Base-by-base conservation (phyloP, 2,329 filamentous ascomycete species). In the Sporothrix brunneoviolacea region DNA sequence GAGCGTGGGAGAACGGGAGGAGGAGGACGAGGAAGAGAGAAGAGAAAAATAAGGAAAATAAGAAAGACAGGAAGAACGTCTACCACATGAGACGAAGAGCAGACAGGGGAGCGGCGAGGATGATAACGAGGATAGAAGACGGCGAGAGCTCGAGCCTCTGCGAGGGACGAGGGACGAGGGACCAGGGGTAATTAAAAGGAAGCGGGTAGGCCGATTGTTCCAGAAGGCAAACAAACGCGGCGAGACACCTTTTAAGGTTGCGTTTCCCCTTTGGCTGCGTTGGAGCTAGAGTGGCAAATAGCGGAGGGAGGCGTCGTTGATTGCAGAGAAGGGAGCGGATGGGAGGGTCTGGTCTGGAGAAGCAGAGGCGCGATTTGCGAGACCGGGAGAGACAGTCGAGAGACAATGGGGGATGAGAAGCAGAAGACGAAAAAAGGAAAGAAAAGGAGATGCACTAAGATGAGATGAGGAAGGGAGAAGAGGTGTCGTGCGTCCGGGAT, bases 191-290 rank as follows among this genome's bases (percentile, higher is more conserved):
- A 44, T 22, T 44, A 44, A 35, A 43, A 46, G 33, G 43, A 32
- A 46, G 43, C 43, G 32, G 43, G 33, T 46, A 12, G 43, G 30
- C 43, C 43, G 43, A 37, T 46, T 46, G 43, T 46, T 46, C 43
- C 43, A 46, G 43, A 46, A 46, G 18, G 30, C 30, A 44, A 44
- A 30, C 18, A 44, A 44, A n/a, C n/a, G n/a, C n/a, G n/a, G n/a
- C n/a, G n/a, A n/a, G n/a, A n/a, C n/a, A n/a, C n/a, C n/a, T n/a
- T n/a, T n/a, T n/a, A n/a, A n/a, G n/a, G n/a, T n/a, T n/a, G n/a
- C n/a, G n/a, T n/a, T n/a, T n/a, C n/a, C n/a, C n/a, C n/a, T n/a
- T n/a, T n/a, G n/a, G n/a, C n/a, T n/a, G n/a, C n/a, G n/a, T 32
- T 37, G 21, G 33, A 47, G 44, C 44, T 38, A 47, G 22, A 27